phyloP scores from a whole-genome alignment of 768 basidiomycete species.

The Tulasnella sp. region DNA sequence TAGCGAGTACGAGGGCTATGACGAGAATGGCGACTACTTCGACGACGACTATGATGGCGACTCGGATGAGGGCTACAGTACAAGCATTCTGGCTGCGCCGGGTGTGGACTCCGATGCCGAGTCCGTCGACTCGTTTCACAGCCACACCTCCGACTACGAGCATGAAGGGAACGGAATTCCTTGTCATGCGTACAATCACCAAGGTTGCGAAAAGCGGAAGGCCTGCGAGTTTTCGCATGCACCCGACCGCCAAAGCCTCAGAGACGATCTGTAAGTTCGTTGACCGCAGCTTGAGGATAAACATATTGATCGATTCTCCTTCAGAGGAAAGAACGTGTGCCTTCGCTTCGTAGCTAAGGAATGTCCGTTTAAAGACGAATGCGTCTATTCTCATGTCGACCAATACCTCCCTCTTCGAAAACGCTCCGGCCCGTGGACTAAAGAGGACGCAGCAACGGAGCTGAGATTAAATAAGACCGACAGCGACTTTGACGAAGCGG shows the following conservation, averaged over 20 bases:
- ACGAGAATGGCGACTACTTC: background rate
- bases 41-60: background rate
- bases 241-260: constrained; percentile 9
- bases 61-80: background rate
- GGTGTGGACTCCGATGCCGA: background rate
- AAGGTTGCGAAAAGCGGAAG: background rate
- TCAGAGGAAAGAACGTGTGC: constrained; percentile 20
- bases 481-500: background rate
- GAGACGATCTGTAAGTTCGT: constrained; percentile 9
- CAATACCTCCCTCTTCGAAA: constrained; percentile 14
- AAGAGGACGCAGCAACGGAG: background rate
- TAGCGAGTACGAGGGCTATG: background rate
- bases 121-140: background rate
- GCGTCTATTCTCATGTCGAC: constrained; percentile 6
- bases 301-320: background rate
- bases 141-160: constrained; percentile 21
- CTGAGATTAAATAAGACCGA: background rate
- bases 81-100: background rate
- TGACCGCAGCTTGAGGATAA: background rate
- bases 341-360: constrained; percentile 17
- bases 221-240: constrained; percentile 17
- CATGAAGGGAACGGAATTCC: constrained; percentile 19
- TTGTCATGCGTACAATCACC: constrained; percentile 13
- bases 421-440: constrained; percentile 7
- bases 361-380: background rate